Conservation (phyloP, 805 yeast species). For the Lipomyces kockii region DNA sequence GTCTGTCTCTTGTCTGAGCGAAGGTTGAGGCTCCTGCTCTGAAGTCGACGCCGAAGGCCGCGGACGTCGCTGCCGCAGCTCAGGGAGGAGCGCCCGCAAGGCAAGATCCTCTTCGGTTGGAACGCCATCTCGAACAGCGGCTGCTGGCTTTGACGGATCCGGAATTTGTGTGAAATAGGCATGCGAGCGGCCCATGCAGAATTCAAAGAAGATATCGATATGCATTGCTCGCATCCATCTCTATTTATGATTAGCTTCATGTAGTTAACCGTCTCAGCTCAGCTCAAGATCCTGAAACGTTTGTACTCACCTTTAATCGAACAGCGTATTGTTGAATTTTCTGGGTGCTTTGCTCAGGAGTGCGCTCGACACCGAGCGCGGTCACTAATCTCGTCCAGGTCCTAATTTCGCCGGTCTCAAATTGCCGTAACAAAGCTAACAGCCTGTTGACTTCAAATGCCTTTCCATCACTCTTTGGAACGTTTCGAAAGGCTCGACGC, state of each 20-base stretch:
- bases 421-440: conserved; percentile 25
- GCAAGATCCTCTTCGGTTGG: conserved; percentile 35
- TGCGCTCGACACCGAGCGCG: conserved; percentile 36
- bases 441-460: conserved; percentile 24
- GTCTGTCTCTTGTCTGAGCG: not conserved
- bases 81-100: conserved; percentile 29
- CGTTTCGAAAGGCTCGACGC: conserved; percentile 29
- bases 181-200: conserved; percentile 29
- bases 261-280: not conserved
- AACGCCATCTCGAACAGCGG: conserved; percentile 29
- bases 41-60: not conserved
- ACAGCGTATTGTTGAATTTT: conserved; percentile 37
- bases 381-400: conserved; percentile 35
- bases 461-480: conserved; percentile 36
- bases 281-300: not conserved
- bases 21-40: not conserved
- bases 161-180: conserved; percentile 31
- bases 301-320: conserved; percentile 28
- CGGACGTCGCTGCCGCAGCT: conserved; percentile 19
- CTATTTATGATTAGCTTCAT: conserved; percentile 3
- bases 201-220: conserved; percentile 37
- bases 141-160: conserved; percentile 14
- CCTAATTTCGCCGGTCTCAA: conserved; percentile 33
- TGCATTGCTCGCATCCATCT: conserved; percentile 38
- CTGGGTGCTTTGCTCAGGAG: conserved; percentile 34